Evolutionary conservation across 192 early-diverging fungal genomes (phyloP), one percentile per base, ranked within the genome.

Genomic region (Coemansia sp.): DNA sequence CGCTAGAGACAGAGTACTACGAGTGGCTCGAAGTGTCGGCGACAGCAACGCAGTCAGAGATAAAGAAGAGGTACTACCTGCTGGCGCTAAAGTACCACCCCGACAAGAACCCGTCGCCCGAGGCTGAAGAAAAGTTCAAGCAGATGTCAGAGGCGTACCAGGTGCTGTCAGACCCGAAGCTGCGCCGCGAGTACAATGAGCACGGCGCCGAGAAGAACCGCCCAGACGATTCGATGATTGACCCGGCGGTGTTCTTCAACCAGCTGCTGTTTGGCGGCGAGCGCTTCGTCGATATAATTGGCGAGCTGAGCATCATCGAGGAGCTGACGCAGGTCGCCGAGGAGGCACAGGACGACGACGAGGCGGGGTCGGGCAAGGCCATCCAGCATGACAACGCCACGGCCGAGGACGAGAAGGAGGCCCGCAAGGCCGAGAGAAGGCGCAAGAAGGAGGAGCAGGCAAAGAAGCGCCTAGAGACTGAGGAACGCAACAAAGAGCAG

Each of bases 241-340:
- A 99, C 51, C 91, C 96, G 13, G 82, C 87, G 37, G 88, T 88
- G 44, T 97, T 99, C 77, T 99, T 99, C 69, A 87, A 79, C 54
- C 84, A 91, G 76, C n/a, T n/a, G n/a, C 86, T 90, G 38, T 99
- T 99, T 78, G 96, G 96, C 42, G 94, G 94, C 26, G 96, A 97
- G 58, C 85, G 88, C 38, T 99, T 99, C 77, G 80, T 87, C n/a
- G 86, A 90, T 65, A 86, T 97, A 63, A 94, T 99, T 69, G 96
- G 96, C 23, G 96, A 97, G 57, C 90, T 99, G 42, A 92, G 89
- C 14, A 94, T 99, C 53, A 92, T 91, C 25, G 76, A 83, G 38
- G 94, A 97, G 50, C 91, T 99, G 70, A 82, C 81, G 38, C 86
- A 90, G 34, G 89, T 89, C 51, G 76, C 78, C 46, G 77, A 83